Evolutionary conservation across 345 rosid species (phyloP), one percentile per base, ranked within the genome.

Genomic region (Hibiscus syriacus): DNA sequence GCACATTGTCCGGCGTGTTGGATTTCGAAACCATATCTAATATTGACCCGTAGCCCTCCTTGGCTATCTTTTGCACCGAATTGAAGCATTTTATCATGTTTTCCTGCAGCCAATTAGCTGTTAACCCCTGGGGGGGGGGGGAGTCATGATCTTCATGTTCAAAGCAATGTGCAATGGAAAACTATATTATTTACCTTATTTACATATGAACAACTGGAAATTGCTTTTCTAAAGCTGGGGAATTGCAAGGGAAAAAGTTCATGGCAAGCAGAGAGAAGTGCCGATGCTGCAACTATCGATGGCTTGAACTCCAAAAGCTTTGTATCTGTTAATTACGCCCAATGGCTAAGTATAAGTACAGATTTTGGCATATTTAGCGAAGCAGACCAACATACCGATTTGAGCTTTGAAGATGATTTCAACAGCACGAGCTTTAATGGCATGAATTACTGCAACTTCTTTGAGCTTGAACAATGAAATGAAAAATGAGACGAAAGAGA

Each of bases 271-370:
- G 69, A 55, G 76, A 91, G 90, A 74, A 89, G 80, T 5, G 96
- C 80, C 17, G 97, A 81, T 20, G 89, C 96, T 36, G 93, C 90
- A 5, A 81, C 70, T 17, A 83, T 68, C 9, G 97, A 91, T 71
- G 97, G 93, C 83, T 83, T 91, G 84, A 89, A 87, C 77, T 77
- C 84, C 41, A 87, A 67, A 67, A 85, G 68, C 66, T 71, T 72
- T 46, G 78, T 67, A 64, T 84, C 97, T 91, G 84, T 67, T 27
- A 74, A 73, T 0, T 0, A 55, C 20, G 19, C 5, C 16, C 6
- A 27, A 3, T 32, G 36, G 36, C 6, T 3, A 32, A 32, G 36
- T 32, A 32, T 32, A 32, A 32, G 6, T 32, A n/a, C n/a, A n/a
- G 7, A 32, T 43, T 43, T 53, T 32, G 17, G 62, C 7, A 23